A percentile compares a stretch with the other conserved stretches of the same genome.
Evolutionary conservation across 2,329 filamentous ascomycete genomes (phyloP).

Genomic region (Sporothrix phasma): DNA sequence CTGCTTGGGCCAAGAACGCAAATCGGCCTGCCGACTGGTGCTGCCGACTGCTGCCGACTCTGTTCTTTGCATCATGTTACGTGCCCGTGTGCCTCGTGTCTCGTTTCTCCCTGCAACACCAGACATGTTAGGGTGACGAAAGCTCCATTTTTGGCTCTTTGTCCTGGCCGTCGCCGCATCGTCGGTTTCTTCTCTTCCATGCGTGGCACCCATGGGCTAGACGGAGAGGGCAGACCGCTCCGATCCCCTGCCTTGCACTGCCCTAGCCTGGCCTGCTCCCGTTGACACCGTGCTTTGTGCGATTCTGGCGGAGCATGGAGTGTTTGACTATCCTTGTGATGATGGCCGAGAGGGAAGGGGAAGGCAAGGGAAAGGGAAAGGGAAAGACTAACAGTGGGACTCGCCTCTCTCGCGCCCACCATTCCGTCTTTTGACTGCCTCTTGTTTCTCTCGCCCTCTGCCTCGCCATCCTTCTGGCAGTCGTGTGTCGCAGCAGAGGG

Average conservation of each 20-base stretch:
- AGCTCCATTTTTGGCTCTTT: neutral
- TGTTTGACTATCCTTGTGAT: slow-evolving; percentile 4
- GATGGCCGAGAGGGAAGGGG: neutral
- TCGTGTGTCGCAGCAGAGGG: neutral
- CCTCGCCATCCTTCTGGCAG: neutral
- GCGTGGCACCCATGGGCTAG: neutral
- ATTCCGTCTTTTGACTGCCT: neutral
- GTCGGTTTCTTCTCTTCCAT: neutral
- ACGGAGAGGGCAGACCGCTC: slow-evolving; percentile 1
- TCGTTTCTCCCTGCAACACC: neutral
- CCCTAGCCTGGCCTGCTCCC: neutral
- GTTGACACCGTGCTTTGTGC: neutral
- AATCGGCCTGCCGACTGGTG: neutral
- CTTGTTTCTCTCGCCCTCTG: neutral
- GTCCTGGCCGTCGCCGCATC: neutral
- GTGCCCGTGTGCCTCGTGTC: neutral
- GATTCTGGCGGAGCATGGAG: slow-evolving; percentile 6
- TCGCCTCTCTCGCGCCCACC: neutral
- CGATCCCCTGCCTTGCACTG: neutral
- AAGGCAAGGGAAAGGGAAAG: neutral
- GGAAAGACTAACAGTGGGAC: neutral
- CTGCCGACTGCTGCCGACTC: neutral
- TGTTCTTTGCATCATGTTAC: neutral
- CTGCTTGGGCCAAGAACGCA: neutral
- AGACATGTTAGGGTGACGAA: neutral